These are phyloP conservation scores for Fusarium torreyae DNA, from an alignment of 2,329 filamentous ascomycete species.

Conservation along the genomic window DNA sequence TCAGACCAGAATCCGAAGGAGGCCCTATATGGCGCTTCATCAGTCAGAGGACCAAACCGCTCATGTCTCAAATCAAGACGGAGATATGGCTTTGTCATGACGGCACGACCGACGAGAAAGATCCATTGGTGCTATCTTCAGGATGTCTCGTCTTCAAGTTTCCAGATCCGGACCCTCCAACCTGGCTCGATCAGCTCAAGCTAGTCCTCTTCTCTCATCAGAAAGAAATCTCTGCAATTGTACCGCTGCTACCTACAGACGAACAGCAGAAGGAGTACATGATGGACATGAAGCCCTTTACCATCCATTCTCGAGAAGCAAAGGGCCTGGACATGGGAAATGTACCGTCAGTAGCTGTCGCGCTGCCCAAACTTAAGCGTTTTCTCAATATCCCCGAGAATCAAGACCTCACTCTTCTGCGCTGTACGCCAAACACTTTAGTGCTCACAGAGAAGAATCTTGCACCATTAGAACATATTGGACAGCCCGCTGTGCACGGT, in stretches of 20 bases:
- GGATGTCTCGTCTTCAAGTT: conserved; percentile 29
- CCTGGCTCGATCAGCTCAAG: neutral
- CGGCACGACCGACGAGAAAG: neutral
- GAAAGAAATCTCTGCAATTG: conserved; percentile 1
- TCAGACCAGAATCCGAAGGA: conserved; percentile 34
- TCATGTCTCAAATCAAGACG: conserved; percentile 38
- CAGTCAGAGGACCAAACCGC: conserved; percentile 47
- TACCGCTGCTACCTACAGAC: neutral
- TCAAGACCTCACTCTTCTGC: conserved; percentile 27
- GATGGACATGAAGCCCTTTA: conserved; percentile 16
- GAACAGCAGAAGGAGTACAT: neutral
- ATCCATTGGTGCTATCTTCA: neutral
- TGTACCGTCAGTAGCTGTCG: conserved; percentile 8
- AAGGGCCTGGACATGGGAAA: conserved; percentile 24
- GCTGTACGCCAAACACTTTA: conserved; percentile 25
- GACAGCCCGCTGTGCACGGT: conserved; percentile 33
- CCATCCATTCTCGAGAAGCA: conserved; percentile 31
- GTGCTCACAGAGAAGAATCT: conserved; percentile 33
- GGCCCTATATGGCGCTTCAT: conserved; percentile 46
- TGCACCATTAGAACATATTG: conserved; percentile 31
- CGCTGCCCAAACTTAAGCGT: conserved; percentile 27
- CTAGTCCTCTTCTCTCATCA: rapidly evolving
- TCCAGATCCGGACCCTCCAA: conserved; percentile 8
- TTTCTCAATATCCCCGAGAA: conserved; percentile 29
- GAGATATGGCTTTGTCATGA: conserved; percentile 26